Evolutionary conservation across 805 yeast species (phyloP).

Genomic region (Diddensiella santjacobensis): DNA sequence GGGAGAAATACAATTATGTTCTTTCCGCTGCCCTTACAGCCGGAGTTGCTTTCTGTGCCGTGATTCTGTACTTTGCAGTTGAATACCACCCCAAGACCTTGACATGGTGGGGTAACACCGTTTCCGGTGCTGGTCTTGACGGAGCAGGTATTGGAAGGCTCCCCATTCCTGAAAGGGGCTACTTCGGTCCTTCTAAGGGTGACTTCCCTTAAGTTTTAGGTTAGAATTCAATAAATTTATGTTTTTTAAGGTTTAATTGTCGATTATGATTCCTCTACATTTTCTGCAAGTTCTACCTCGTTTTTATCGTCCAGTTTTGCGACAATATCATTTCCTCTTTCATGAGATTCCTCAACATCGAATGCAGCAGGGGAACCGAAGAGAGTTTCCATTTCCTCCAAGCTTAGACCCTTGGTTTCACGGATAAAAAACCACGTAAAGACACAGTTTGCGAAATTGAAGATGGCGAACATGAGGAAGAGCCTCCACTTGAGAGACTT

Average conservation of each 20-base stretch:
- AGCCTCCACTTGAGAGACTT: slow-evolving; percentile 17
- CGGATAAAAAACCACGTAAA: slow-evolving; percentile 66
- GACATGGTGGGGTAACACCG: slow-evolving; percentile 49
- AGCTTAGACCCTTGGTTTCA: slow-evolving; percentile 72
- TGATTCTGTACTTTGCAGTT: slow-evolving; percentile 43
- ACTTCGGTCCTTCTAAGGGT: slow-evolving; percentile 22
- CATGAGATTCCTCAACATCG: slow-evolving; percentile 15
- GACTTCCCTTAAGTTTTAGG: slow-evolving; percentile 13
- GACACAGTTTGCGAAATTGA: slow-evolving; percentile 28
- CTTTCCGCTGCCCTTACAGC: slow-evolving; percentile 47
- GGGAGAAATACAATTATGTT: slow-evolving; percentile 52
- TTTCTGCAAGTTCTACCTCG: slow-evolving; percentile 3
- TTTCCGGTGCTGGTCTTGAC: slow-evolving; percentile 19
- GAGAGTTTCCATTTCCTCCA: slow-evolving; percentile 74
- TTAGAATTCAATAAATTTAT: background rate
- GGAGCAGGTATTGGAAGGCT: slow-evolving; percentile 14
- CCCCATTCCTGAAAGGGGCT: slow-evolving; percentile 20
- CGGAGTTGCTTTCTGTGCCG: slow-evolving; percentile 48
- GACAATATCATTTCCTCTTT: slow-evolving; percentile 8
- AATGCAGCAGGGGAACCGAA: slow-evolving; percentile 28
- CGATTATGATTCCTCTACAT: too few species aligned
- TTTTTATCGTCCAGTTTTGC: slow-evolving; percentile 7
- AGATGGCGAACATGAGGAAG: slow-evolving; percentile 46
- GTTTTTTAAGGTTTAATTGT: background rate
- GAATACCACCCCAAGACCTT: slow-evolving; percentile 35